Base-by-base conservation (phyloP, 2,329 filamentous ascomycete species). In the Xylaria hypoxylon region DNA sequence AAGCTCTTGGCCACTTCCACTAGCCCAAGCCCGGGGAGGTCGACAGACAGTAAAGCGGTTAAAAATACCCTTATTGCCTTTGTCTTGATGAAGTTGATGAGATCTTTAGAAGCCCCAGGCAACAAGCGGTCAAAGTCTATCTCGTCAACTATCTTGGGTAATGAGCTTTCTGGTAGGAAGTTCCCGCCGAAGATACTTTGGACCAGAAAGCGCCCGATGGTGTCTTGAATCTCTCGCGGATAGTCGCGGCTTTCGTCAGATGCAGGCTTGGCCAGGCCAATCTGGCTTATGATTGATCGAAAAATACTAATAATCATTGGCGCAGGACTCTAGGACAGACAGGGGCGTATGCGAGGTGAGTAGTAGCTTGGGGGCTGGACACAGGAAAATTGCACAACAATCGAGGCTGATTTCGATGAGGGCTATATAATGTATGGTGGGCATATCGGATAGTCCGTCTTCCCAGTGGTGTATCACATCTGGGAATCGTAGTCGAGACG, bases 111-210 rank as follows among this genome's bases (percentile, higher is more conserved):
- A 15, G 62, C 48, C 22, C 24, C 42, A 15, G 62, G 62, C 22
- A 64, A 22, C 48, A 64, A 31, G 31, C n/a, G n/a, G 11, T 40
- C 33, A 40, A 64, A 52, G 50, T 64, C 47, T 38, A 38, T 58
- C 2, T 42, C 19, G 5, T 48, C 24, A 15, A 60, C 15, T 28
- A 64, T 2, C 5, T 17, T 13, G 2, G n/a, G 11, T 7, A 64
- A 5, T 45, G 40, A 48, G 31, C 56, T 53, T 15, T 59, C 55
- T 3, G 62, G 62, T 2, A 62, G 47, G 22, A 62, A 62, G 6
- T 38, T 2, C 15, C 17, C 42, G 10, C 22, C 31, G 31, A 62
- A 44, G 15, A 31, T 26, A 17, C 42, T 56, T 44, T 31, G 4
- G 53, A 62, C 51, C 22, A 57, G 22, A 15, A 4, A 10, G 17